Base-by-base conservation (phyloP, 345 rosid genomes). In the Camelina neglecta region DNA sequence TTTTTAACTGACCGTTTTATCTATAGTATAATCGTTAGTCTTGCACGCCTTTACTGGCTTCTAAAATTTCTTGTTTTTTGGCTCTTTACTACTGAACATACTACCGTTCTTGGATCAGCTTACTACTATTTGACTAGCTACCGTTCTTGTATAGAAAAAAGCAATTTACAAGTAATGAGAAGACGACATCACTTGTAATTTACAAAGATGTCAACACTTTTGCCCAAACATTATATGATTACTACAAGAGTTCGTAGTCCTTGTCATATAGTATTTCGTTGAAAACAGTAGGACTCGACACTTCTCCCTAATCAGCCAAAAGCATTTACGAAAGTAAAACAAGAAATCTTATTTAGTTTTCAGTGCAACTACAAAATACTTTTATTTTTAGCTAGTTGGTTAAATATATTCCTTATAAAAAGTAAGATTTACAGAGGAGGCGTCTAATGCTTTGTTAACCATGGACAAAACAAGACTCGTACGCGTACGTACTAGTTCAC, bases 161-260 rank as follows among this genome's bases (percentile, higher is more conserved):
- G 2, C n/a, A 44, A 16, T 71, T 35, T 47, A 59, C 49, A 48
- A 59, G 16, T 71, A 23, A 21, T 9, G 11, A 58, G 57, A 70
- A 69, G 11, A 49, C 36, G 59, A 71, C 67, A 71, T 60, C 48
- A 11, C 29, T 12, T 36, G 15, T 60, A 36, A 36, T 60, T 18
- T 36, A 18, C 35, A 50, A 20, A 57, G 61, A 57, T 57, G 7
- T 57, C 11, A 31, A 31, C 61, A 57, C 39, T 31, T 57, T 15
- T 41, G 15, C 5, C 13, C 45, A 49, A 49, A 38, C 38, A 35
- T 35, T 35, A 35, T 7, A 35, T 35, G 38, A 35, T 35, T 35
- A 35, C 38, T 35, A 1, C 5, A 35, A 35, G 38, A 35, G 38
- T 35, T 4, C 31, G 31, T 29, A 1, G 42, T 65, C 44, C 31